These are phyloP conservation scores for Penicillium manginii DNA, from an alignment of 495 filamentous ascomycete genomes.

Conservation along the genomic window DNA sequence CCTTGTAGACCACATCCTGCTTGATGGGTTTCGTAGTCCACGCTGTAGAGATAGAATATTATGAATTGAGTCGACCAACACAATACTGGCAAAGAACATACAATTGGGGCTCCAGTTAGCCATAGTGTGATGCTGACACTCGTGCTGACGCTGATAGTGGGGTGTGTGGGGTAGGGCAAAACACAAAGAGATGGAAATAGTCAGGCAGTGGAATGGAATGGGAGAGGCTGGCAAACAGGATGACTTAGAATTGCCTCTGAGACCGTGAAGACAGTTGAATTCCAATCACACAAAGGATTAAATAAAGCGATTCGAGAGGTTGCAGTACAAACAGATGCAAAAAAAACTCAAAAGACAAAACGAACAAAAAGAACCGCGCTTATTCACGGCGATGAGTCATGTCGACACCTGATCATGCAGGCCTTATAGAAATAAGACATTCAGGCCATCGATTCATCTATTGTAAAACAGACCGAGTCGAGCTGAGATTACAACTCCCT, in stretches of 20 bases:
- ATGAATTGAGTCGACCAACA: neutral
- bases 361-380: conserved; percentile 23
- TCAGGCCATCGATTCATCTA: neutral
- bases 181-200: neutral
- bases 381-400: conserved; percentile 36
- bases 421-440: neutral
- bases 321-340: no score
- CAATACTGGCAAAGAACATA: conserved; percentile 18
- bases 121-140: conserved; percentile 20
- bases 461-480: neutral
- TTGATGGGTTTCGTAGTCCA: conserved; percentile 93
- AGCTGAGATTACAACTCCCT: neutral
- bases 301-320: conserved; percentile 1
- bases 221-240: no score
- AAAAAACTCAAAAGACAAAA: conserved; percentile 9
- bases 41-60: conserved; percentile 45
- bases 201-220: neutral
- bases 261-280: neutral
- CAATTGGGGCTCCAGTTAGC: conserved; percentile 41
- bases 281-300: neutral
- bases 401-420: conserved; percentile 9
- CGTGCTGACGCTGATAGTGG: conserved; percentile 8
- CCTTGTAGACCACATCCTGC: conserved; percentile 82
- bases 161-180: conserved; percentile 2
- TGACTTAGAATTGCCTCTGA: no score